Conservation (phyloP, 192 early-diverging fungal genomes). For the Gaertneriomyces sp. region DNA sequence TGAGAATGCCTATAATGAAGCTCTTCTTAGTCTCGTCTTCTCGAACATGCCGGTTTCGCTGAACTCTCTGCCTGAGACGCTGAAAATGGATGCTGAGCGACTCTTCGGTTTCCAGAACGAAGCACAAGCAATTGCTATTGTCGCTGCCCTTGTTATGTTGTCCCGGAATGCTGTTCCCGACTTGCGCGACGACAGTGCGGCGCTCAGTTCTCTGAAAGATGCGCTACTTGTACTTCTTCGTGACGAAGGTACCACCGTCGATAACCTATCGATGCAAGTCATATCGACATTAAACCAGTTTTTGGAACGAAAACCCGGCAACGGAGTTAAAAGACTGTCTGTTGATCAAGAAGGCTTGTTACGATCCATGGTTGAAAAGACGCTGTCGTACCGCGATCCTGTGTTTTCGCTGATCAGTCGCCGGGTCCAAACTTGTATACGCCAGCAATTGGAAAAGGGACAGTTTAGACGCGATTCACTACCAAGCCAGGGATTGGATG, state of each 20-base stretch:
- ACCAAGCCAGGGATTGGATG: slow-evolving; percentile 48
- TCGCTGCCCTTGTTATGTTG: slow-evolving; percentile 67
- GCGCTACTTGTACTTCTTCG: slow-evolving; percentile 32
- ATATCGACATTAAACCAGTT: slow-evolving; percentile 15
- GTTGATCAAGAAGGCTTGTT: slow-evolving; percentile 38
- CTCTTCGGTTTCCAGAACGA: slow-evolving; percentile 69
- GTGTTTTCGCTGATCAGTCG: slow-evolving; percentile 53
- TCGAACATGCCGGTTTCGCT: slow-evolving; percentile 31
- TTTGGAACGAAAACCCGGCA: slow-evolving; percentile 8
- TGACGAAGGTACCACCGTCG: slow-evolving; percentile 30
- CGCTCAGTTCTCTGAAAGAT: slow-evolving; percentile 30
- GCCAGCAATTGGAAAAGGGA: slow-evolving; percentile 39
- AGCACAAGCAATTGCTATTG: slow-evolving; percentile 61
- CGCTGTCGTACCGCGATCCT: slow-evolving; percentile 47
- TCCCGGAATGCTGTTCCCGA: slow-evolving; percentile 57
- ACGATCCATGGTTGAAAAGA: slow-evolving; percentile 45
- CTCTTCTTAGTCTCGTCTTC: slow-evolving; percentile 50
- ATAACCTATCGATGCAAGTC: slow-evolving; percentile 32
- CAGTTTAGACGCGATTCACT: slow-evolving; percentile 42
- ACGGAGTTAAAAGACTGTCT: slow-evolving; percentile 29
- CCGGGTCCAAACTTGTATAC: slow-evolving; percentile 43
- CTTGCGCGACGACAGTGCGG: slow-evolving; percentile 31
- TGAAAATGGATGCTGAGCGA: slow-evolving; percentile 63
- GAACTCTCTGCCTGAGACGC: slow-evolving; percentile 62
- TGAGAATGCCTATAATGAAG: slow-evolving; percentile 54